Percentiles rank a stretch among this genome's conserved stretches.
These are phyloP conservation scores for Citrus inodora DNA, from an alignment of 345 rosid genomes.

Conservation along the genomic window DNA sequence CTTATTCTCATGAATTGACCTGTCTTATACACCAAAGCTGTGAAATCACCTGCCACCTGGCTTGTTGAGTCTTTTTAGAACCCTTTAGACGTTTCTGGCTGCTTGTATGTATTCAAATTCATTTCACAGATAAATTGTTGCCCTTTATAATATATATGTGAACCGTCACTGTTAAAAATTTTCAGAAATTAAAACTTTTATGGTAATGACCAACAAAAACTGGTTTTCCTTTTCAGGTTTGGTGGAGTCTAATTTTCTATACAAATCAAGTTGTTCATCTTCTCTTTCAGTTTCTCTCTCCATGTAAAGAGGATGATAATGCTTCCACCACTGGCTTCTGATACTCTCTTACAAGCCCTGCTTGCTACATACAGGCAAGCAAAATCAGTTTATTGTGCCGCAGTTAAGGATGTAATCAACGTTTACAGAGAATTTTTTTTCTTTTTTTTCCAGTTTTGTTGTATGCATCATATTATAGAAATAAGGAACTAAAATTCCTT, in stretches of 20 bases:
- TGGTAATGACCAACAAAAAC: not conserved
- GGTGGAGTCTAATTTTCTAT: not conserved
- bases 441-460: not conserved
- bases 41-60: not conserved
- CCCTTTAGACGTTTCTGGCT: not conserved
- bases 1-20: not conserved
- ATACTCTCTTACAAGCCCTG: not conserved
- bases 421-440: not conserved
- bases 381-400: not conserved
- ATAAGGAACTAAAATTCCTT: not conserved
- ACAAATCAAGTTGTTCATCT: not conserved
- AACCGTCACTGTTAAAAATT: not conserved
- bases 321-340: not conserved
- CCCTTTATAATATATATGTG: not conserved
- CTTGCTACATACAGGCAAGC: not conserved
- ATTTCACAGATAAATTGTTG: not conserved
- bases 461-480: not conserved
- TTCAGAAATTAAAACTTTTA: not conserved
- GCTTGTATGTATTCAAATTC: not conserved
- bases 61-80: not conserved
- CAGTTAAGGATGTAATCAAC: not conserved
- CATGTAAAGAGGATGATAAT: not conserved
- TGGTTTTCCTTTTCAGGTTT: slow-evolving; percentile 14
- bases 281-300: not conserved
- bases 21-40: not conserved